Evolutionary conservation across 2,329 filamentous ascomycete species (phyloP).

Genomic region (Drechslera avenae): DNA sequence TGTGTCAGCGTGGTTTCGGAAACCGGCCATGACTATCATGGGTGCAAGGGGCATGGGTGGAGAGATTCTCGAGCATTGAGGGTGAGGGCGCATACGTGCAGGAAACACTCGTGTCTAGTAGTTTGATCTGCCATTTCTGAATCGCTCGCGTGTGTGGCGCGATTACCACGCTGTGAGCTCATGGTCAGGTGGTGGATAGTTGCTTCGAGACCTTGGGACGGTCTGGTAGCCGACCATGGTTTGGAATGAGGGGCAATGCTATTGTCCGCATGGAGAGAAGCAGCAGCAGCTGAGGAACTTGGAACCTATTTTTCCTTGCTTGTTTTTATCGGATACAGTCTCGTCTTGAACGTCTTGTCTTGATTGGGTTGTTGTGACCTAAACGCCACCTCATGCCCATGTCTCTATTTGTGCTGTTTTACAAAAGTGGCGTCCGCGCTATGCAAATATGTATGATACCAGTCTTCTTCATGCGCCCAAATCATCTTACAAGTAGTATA

Average conservation of each 20-base stretch:
- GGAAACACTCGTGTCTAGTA: too few species aligned
- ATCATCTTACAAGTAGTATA: not conserved
- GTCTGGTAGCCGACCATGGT: conserved; percentile 6
- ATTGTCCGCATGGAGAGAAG: too few species aligned
- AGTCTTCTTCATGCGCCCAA: conserved; percentile 3
- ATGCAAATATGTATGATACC: too few species aligned
- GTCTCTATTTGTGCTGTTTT: not conserved
- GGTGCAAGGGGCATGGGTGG: too few species aligned
- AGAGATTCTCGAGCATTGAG: too few species aligned
- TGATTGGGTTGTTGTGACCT: not conserved
- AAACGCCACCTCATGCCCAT: not conserved
- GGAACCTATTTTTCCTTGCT: too few species aligned
- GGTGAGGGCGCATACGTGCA: too few species aligned
- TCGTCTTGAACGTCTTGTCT: not conserved
- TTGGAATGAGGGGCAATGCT: conserved; percentile 2
- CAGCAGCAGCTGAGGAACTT: not conserved
- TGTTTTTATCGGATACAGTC: not conserved
- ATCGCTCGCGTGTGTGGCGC: not conserved
- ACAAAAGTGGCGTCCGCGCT: conserved; percentile 7
- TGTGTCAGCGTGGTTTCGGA: too few species aligned
- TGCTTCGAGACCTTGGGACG: not conserved
- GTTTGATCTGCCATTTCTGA: too few species aligned
- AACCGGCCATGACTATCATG: too few species aligned
- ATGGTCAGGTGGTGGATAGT: not conserved
- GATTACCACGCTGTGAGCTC: not conserved